Evolutionary conservation across 2,329 filamentous ascomycete species (phyloP), one percentile per base, ranked within the genome.

Genomic region (Ascochyta clinopodiicola): DNA sequence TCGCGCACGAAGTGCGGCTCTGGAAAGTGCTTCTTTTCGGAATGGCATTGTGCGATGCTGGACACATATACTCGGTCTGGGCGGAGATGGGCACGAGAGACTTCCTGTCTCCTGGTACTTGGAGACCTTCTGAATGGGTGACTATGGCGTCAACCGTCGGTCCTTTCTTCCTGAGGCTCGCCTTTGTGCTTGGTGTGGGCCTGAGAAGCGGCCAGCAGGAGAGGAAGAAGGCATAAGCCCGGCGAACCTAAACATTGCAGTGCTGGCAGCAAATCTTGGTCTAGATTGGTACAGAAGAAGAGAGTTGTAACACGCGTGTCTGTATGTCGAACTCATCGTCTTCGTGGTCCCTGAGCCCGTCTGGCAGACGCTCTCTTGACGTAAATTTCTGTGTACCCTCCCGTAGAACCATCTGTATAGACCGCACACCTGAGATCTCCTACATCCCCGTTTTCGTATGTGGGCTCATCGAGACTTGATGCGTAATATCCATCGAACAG

Each of bases 31-130:
- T 93, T 12, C 78, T 93, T 7, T 75, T 88, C 25, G 87, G 84
- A 29, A 78, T 93, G 48, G 79, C 92, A 32, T 69, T 92, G n/a
- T 90, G 88, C 27, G 90, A 93, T 74, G 72, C 89, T 29, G 88
- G 89, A 2, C 90, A 93, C 73, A 75, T 92, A 40, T 89, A 72
- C 61, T 76, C 73, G 4, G 66, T 66, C 5, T 76, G 67, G 64
- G 56, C 61, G 51, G 64, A 70, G 25, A 66, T 77, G 61, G 74
- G 70, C 4, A 60, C 67, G 5, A 60, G 58, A 22, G 59, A 59
- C 12, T 63, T 71, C 25, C 38, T 68, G 10, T 60, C 62, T 27
- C 60, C 71, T 6, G 22, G 51, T 48, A 36, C 44, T 2, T 79
- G 77, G 78, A 51, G 52, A 22, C 69, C 67, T 19, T 70, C 75